Conservation (phyloP, 148 eudicot species). For the Nepenthes mirabilis region DNA sequence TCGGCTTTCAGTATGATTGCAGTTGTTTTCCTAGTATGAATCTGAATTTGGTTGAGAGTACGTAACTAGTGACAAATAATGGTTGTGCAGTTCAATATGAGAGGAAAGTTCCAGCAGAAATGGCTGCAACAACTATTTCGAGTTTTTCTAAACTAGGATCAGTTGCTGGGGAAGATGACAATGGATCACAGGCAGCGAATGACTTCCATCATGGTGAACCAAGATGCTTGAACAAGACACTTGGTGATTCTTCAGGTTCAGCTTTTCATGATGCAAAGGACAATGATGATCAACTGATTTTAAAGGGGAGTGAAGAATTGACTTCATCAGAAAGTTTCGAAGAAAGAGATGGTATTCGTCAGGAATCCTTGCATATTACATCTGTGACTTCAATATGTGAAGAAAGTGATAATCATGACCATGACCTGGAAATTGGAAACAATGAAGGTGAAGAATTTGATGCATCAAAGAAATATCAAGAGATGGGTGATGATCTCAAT, state of each 20-base stretch:
- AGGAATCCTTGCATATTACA: not conserved
- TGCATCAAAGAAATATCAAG: not conserved
- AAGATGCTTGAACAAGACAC: conserved; percentile 4
- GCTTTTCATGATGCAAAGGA: conserved; percentile 8
- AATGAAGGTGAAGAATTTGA: not conserved
- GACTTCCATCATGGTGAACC: not conserved
- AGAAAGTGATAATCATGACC: not conserved
- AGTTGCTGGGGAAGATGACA: conserved; percentile 8
- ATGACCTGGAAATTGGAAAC: not conserved
- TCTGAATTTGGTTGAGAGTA: too few species aligned
- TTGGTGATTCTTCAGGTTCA: conserved; percentile 10
- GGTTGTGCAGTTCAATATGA: too few species aligned
- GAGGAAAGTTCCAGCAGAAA: too few species aligned
- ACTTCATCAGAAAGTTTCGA: conserved; percentile 1
- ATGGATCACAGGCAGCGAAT: conserved; percentile 1
- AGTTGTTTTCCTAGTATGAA: too few species aligned
- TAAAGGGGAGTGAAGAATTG: conserved; percentile 2
- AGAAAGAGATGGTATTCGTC: not conserved
- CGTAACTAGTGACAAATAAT: too few species aligned
- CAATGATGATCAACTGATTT: conserved; percentile 3
- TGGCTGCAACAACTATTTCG: too few species aligned
- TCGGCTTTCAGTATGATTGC: too few species aligned
- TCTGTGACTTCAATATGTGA: not conserved
- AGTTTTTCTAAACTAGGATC: too few species aligned
- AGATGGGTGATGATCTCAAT: not conserved